Base-by-base conservation (phyloP, 768 basidiomycete species). In the Leccinum subgranulosum region DNA sequence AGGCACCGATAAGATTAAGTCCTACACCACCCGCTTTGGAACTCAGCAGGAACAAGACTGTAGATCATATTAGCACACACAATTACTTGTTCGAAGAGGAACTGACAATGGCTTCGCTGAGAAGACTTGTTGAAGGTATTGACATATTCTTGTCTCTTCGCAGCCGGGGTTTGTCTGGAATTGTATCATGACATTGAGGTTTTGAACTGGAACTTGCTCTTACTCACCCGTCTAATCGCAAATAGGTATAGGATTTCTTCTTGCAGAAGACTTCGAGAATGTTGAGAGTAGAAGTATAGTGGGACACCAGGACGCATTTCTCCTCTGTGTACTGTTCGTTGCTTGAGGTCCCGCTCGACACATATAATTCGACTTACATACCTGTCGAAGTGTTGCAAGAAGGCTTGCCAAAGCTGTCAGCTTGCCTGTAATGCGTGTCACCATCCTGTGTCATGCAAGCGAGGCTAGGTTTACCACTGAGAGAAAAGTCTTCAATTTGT, bases 11-110 rank as follows among this genome's bases (percentile, higher is more conserved):
- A 43, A 92, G 79, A 73, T 98, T 98, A 50, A 99, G 83, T 4
- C 96, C 96, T 31, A 94, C 90, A 11, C 96, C 96, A 15, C 96
- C 95, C 1, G 94, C 92, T 74, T 99, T 99, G 6, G 94, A 89
- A 69, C 93, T 95, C 55, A 99, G 75, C 25, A 99, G 76, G 68
- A 99, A 98, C 48, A 98, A 70, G 66, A 97, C 92, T 94, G 58
- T 43, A 11, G 49, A 17, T 45, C 19, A 34, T 11, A 25, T 66
- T 39, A 63, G 48, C n/a, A 54, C 21, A 53, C 7, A 45, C 31
- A 3, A 46, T 29, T 15, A 15, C 19, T 52, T 9, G 29, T 41
- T n/a, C 23, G 15, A 34, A 46, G 34, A 49, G 19, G 14, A 21
- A 59, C 68, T n/a, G 65, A 93, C 92, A 98, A 59, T 86, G 79